Base-by-base conservation (phyloP, 257 asterid species). In the Orobanche coerulescens region DNA sequence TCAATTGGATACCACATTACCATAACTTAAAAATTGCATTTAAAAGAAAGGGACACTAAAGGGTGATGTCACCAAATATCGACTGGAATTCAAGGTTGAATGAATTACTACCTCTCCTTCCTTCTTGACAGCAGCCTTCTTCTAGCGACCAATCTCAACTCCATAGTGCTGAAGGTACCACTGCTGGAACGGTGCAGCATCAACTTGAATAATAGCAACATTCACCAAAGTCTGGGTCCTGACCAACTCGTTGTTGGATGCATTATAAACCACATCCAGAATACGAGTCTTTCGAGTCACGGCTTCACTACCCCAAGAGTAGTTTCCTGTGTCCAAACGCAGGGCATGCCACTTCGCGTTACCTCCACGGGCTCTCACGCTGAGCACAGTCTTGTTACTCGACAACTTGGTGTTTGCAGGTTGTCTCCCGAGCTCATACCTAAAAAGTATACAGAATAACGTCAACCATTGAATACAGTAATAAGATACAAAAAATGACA, bases 121-220 rank as follows among this genome's bases (percentile, higher is more conserved):
- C 61, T 75, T 79, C 73, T 75, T 75, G 65, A 77, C 71, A 58
- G 73, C 78, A 39, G 65, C 22, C 72, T 79, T 79, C 77, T 79
- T 79, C 77, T 79, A 75, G 73, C 81, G 78, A 48, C 81, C 81
- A 42, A 79, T 72, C 19, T 79, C 84, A 54, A 79, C 84, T 28
- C 81, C 84, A 16, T 75, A 78, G 47, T 78, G 83, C 76, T 78
- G 83, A 33, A 78, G 78, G 40, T 78, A 78, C 83, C 83, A 75
- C 59, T 75, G 84, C 65, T 78, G 75, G 70, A 78, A 78, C 5
- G 84, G 81, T 7, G 79, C 84, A 55, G 79, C 84, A 46, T 78
- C 84, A 14, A 75, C 81, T 51, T 78, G 84, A 62, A 75, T 62
- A 51, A 78, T 78, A 12, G 81, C 84, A 54, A 74, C 54, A 68